These are phyloP conservation scores for Dendrobium chrysotoxum DNA, from an alignment of 106 monocot genomes.

Conservation along the genomic window DNA sequence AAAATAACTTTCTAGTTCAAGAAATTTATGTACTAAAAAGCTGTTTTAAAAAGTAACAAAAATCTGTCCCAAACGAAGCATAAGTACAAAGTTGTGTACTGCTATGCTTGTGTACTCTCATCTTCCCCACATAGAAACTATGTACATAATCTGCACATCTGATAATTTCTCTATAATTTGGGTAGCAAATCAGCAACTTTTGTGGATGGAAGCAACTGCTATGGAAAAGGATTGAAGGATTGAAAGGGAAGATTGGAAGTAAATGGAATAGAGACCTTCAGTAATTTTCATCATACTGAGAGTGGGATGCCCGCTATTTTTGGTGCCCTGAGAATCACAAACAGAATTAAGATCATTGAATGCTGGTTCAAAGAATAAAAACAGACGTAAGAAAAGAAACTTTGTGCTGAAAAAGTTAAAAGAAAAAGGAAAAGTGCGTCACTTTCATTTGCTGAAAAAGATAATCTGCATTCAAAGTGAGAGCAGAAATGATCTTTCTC, in stretches of 20 bases:
- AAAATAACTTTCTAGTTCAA: no score
- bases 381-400: not conserved
- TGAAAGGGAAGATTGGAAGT: constrained; percentile 49
- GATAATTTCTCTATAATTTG: not conserved
- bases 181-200: constrained; percentile 23
- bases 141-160: no score
- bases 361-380: constrained; percentile 7
- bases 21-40: no score
- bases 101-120: no score
- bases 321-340: constrained; percentile 44
- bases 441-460: not conserved
- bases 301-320: constrained; percentile 21
- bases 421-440: not conserved
- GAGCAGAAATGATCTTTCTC: not conserved
- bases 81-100: no score
- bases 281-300: constrained; percentile 34
- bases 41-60: no score
- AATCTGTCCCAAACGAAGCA: no score
- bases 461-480: not conserved
- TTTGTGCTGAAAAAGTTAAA: not conserved
- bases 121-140: no score
- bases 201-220: constrained; percentile 60
- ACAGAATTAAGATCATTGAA: not conserved
- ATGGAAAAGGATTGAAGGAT: constrained; percentile 67
- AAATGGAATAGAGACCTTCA: constrained; percentile 39